phyloP scores from a whole-genome alignment of 192 early-diverging fungal species.

The Coemansia sp. region DNA sequence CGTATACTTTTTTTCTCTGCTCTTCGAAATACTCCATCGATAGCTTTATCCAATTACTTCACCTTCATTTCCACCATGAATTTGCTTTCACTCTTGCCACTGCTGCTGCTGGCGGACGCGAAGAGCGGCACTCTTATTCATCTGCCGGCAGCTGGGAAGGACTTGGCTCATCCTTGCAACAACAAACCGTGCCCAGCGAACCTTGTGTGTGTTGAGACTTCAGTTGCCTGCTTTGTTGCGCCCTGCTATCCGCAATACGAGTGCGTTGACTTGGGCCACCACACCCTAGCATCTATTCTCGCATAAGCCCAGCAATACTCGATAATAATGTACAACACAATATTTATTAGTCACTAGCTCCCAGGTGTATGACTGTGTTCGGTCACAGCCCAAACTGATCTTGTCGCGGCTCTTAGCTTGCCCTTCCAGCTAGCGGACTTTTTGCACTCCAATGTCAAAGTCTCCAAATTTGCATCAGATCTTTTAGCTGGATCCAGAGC shows the following conservation, averaged over 20 bases:
- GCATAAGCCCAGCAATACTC: neutral
- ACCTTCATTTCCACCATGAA: neutral
- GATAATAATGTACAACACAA: neutral
- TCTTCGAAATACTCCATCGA: neutral
- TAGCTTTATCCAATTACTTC: neutral
- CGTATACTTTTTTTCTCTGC: neutral
- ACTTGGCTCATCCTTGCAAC: slow-evolving; percentile 16
- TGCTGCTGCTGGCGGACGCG: slow-evolving; percentile 1
- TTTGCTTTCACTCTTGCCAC: neutral
- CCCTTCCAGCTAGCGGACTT: neutral
- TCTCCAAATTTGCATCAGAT: neutral
- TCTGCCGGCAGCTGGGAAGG: slow-evolving; percentile 11
- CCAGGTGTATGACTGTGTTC: neutral
- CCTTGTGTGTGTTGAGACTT: slow-evolving; percentile 12
- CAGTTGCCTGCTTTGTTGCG: slow-evolving; percentile 25
- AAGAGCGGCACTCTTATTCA: slow-evolving; percentile 17
- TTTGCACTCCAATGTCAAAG: slow-evolving; percentile 4
- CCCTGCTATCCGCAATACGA: slow-evolving; percentile 23
- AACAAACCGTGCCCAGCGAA: slow-evolving; percentile 13
- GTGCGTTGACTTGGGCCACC: slow-evolving; percentile 13
- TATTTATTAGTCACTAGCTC: neutral
- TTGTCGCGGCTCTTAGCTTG: neutral
- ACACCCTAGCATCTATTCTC: neutral
- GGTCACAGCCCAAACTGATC: neutral
- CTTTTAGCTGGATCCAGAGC: neutral